phyloP scores from a whole-genome alignment of 2,329 filamentous ascomycete species.

The Pseudogymnoascus sp. region DNA sequence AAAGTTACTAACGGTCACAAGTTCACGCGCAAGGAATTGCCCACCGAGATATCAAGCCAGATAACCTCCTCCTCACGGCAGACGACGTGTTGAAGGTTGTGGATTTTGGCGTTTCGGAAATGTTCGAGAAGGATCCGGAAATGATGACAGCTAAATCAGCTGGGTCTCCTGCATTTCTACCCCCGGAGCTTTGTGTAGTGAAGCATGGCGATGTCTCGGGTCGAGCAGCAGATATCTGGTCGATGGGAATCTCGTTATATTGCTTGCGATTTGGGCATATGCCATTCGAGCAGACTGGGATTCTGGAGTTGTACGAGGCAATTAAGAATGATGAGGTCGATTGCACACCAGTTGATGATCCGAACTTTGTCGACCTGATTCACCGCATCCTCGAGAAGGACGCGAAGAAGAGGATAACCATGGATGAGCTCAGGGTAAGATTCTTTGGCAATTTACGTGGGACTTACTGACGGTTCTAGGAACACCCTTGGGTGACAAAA shows the following conservation, averaged over 20 bases:
- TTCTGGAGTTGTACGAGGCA: conserved; percentile 82
- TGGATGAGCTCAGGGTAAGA: conserved; percentile 74
- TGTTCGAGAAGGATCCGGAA: conserved; percentile 80
- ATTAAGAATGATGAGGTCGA: conserved; percentile 64
- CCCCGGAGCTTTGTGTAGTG: conserved; percentile 81
- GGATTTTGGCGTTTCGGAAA: conserved; percentile 98
- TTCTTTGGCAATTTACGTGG: background rate
- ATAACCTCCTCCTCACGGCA: conserved; percentile 82
- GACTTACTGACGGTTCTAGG: conserved; percentile 40
- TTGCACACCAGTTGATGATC: conserved; percentile 54
- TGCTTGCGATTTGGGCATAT: conserved; percentile 83
- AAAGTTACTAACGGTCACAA: conserved; percentile 28
- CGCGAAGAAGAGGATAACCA: conserved; percentile 70
- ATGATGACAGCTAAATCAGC: conserved; percentile 93
- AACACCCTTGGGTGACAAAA: conserved; percentile 88
- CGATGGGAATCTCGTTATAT: conserved; percentile 92
- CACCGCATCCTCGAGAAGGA: conserved; percentile 71
- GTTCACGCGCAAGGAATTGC: conserved; percentile 92
- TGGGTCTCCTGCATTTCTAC: conserved; percentile 88
- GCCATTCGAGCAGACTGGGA: conserved; percentile 70
- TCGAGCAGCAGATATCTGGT: conserved; percentile 91
- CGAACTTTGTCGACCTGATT: conserved; percentile 68
- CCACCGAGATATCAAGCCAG: conserved; percentile 95
- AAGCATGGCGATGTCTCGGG: conserved; percentile 84
- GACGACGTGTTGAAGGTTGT: conserved; percentile 95